Evolutionary conservation across 2,329 filamentous ascomycete genomes (phyloP).

Genomic region (Aspergillus aculeatus): DNA sequence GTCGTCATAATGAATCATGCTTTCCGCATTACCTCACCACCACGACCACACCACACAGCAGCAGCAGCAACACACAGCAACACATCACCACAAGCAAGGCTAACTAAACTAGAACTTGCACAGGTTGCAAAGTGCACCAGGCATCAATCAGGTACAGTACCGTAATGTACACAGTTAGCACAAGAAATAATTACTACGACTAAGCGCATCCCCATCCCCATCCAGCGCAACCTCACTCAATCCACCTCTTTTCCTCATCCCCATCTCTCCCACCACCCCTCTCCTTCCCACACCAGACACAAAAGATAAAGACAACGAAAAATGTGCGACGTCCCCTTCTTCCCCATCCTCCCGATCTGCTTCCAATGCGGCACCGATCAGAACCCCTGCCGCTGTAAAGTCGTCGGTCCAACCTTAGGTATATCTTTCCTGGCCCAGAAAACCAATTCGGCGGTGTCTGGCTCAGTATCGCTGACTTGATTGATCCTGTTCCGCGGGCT

Average conservation of each 20-base stretch:
- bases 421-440: constrained; percentile 12
- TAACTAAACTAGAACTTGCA: no score
- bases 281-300: not conserved
- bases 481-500: not conserved
- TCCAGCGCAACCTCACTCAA: no score
- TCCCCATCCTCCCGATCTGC: constrained; percentile 53
- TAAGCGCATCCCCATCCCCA: no score
- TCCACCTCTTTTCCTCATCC: not conserved
- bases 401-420: constrained; percentile 56
- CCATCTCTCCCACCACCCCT: not conserved
- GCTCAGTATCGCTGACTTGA: no score
- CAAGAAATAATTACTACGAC: no score
- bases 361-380: constrained; percentile 58
- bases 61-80: no score
- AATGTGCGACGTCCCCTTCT: constrained; percentile 41
- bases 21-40: not conserved
- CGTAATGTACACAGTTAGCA: no score
- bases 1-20: constrained; percentile 25
- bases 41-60: not conserved
- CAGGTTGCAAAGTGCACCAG: no score
- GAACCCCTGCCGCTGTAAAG: constrained; percentile 58
- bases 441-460: no score
- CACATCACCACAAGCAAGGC: no score
- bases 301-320: not conserved
- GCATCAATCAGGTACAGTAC: no score